These are phyloP conservation scores for Sporothrix pseudoabietina DNA, from an alignment of 2,329 filamentous ascomycete species.

Conservation along the genomic window DNA sequence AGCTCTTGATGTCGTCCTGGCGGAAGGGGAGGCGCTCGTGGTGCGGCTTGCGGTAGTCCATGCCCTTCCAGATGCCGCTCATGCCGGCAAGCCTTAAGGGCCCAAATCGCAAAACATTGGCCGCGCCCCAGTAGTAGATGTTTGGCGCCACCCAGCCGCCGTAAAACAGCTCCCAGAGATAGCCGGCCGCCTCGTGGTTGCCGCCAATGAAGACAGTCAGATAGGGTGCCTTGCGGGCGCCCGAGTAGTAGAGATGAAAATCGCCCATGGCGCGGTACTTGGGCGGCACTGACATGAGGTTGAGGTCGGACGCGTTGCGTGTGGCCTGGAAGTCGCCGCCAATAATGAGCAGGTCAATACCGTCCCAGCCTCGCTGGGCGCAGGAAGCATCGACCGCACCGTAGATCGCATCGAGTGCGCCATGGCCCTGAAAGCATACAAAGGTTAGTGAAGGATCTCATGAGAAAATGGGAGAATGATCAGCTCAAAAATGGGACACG, in stretches of 20 bases:
- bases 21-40: constrained; percentile 85
- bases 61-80: constrained; percentile 93
- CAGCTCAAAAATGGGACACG: background rate
- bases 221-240: constrained; percentile 74
- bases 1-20: constrained; percentile 71
- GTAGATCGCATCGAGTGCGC: constrained; percentile 89
- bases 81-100: constrained; percentile 85
- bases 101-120: constrained; percentile 83
- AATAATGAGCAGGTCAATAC: constrained; percentile 88
- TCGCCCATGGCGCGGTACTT: constrained; percentile 90
- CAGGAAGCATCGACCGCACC: constrained; percentile 71
- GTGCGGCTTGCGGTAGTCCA: constrained; percentile 82
- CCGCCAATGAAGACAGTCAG: constrained; percentile 90
- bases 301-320: constrained; percentile 84
- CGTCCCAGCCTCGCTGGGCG: constrained; percentile 72
- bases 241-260: constrained; percentile 93
- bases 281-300: constrained; percentile 82
- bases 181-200: constrained; percentile 91
- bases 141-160: constrained; percentile 96
- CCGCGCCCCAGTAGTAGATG: constrained; percentile 94
- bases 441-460: background rate
- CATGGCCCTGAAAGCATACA: constrained; percentile 69
- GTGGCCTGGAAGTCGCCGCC: constrained; percentile 94
- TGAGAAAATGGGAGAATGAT: background rate
- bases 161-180: constrained; percentile 91